These are phyloP conservation scores for Alternaria postmessia DNA, from an alignment of 2,329 filamentous ascomycete species.

Conservation along the genomic window DNA sequence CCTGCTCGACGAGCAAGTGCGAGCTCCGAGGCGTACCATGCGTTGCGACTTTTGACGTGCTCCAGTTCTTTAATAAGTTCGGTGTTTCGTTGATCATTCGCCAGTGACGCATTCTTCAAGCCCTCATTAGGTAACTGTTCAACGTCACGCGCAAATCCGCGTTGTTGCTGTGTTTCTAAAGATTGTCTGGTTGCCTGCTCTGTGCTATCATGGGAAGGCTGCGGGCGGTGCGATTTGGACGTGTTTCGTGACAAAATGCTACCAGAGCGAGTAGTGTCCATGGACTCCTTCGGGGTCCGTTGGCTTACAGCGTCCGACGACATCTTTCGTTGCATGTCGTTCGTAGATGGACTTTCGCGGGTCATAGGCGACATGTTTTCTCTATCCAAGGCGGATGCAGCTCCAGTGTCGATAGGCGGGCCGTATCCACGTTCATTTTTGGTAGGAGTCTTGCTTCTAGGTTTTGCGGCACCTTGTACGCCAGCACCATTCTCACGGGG, in stretches of 20 bases:
- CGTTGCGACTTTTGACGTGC: conserved; percentile 82
- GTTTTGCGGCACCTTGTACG: conserved; percentile 19
- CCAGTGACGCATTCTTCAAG: conserved; percentile 68
- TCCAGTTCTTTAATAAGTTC: conserved; percentile 88
- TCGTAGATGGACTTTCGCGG: conserved; percentile 44
- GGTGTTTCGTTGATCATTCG: conserved; percentile 70
- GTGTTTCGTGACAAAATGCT: conserved; percentile 47
- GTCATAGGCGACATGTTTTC: conserved; percentile 58
- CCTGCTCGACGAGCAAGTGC: conserved; percentile 90
- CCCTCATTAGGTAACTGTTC: conserved; percentile 63
- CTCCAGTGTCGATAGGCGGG: conserved; percentile 53
- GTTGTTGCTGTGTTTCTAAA: conserved; percentile 42
- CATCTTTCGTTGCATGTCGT: conserved; percentile 38
- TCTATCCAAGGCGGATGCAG: conserved; percentile 54
- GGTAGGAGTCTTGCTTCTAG: conserved; percentile 61
- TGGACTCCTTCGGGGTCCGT: conserved; percentile 45
- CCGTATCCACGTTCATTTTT: conserved; percentile 58
- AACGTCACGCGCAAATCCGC: conserved; percentile 39
- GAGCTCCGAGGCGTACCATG: conserved; percentile 96
- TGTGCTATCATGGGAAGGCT: conserved; percentile 67
- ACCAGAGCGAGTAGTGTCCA: conserved; percentile 46
- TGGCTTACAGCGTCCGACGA: conserved; percentile 44
- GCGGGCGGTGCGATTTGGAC: conserved; percentile 60
- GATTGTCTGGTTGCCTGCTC: conserved; percentile 49
- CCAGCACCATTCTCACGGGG: conserved; percentile 58